Percentiles rank a stretch among this genome's conserved stretches.
These are phyloP conservation scores for Aspergillus egyptiacus DNA, from an alignment of 495 filamentous ascomycete species.

Conservation along the genomic window DNA sequence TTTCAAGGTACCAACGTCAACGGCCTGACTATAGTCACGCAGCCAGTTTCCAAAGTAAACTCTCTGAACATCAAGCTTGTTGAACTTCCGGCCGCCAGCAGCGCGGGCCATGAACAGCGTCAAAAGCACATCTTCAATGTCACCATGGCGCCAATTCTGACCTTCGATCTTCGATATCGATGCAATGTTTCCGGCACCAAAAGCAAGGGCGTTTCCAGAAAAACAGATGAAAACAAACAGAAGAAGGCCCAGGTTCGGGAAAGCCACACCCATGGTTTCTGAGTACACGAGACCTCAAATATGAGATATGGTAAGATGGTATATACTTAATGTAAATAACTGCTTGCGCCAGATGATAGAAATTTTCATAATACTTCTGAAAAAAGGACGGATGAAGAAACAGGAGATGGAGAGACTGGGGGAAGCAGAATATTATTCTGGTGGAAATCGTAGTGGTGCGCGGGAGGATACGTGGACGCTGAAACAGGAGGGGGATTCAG, in stretches of 20 bases:
- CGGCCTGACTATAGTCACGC: constrained; percentile 60
- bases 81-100: constrained; percentile 78
- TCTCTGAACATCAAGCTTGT: constrained; percentile 78
- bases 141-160: constrained; percentile 86
- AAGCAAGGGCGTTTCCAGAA: constrained; percentile 62
- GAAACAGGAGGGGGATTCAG: constrained; percentile 6
- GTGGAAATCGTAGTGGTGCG: too few relatives aligned
- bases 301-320: background rate
- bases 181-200: constrained; percentile 83
- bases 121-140: constrained; percentile 83
- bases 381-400: background rate
- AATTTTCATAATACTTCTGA: background rate
- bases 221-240: constrained; percentile 54
- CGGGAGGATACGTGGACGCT: too few relatives aligned
- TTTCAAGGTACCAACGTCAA: constrained; percentile 86
- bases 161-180: constrained; percentile 73
- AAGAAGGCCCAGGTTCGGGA: constrained; percentile 31
- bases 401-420: background rate
- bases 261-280: constrained; percentile 22
- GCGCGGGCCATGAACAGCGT: constrained; percentile 66
- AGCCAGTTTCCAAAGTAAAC: constrained; percentile 93
- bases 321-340: too few relatives aligned
- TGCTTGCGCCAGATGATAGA: background rate
- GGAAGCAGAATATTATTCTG: background rate
- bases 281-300: background rate